Base-by-base conservation (phyloP, 192 early-diverging fungal species). In the Podila minutissima region DNA sequence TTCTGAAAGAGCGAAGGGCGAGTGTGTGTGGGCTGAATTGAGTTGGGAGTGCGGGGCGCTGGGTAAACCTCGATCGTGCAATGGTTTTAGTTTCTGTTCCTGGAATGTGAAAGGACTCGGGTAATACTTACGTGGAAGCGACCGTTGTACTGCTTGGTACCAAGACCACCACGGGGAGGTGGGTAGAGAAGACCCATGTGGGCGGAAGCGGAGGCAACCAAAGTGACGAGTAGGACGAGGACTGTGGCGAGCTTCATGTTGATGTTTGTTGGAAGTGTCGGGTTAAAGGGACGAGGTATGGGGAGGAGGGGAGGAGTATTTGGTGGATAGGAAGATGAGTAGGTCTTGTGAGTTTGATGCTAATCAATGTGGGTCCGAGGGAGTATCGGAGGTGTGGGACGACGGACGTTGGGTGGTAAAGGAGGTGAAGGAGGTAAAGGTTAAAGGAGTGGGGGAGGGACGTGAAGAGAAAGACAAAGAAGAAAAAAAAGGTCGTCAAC, bases 61-160 rank as follows among this genome's bases (percentile, higher is more conserved):
- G 51, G 53, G 22, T 58, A 24, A 28, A 20, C 15, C 5, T 8
- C 15, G 37, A 48, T 38, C 11, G 26, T 50, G 41, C 6, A 3
- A 11, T 12, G 7, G 8, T 15, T 60, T 60, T 24, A n/a, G 26
- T 60, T 19, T 12, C 7, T 19, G 15, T 9, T 4, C 15, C 31
- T 19, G 59, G 24, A 24, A 22, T 17, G 64, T 38, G 26, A 1
- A 29, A 13, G 28, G 51, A 55, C 48, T 41, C 26, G 20, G 8
- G 1, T 50, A 28, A 26, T 33, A 38, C 46, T 72, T 81, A 81
- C 77, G 35, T 72, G 69, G n/a, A 81, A 15, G 22, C 71, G 77
- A 19, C 77, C 77, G 67, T 81, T 81, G 71, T 66, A 81, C 13
- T 81, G 71, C 61, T 69, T 69, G 22, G 77, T 73, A 19, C 77